Percentiles rank a stretch among this genome's conserved stretches.
Conservation (phyloP, 2,329 filamentous ascomycete species). For the Canariomyces notabilis region DNA sequence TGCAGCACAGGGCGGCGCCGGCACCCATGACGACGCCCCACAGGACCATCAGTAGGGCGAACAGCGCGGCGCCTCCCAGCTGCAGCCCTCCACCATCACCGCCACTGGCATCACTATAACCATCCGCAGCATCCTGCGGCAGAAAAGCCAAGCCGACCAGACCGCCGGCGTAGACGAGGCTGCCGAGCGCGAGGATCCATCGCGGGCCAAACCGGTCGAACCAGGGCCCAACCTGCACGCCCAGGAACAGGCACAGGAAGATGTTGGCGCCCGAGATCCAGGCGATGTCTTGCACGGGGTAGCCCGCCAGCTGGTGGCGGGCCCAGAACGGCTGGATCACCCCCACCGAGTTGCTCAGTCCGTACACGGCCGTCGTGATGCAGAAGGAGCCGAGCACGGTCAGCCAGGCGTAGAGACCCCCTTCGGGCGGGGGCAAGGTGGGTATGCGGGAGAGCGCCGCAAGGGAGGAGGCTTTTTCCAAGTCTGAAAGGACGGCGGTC, state of each 20-base stretch:
- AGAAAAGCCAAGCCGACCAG: conserved; percentile 8
- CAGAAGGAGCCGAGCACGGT: conserved; percentile 10
- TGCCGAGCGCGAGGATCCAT: conserved; percentile 9
- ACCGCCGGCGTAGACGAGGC: conserved; percentile 3
- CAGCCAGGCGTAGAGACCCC: conserved; percentile 9
- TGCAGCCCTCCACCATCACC: not conserved
- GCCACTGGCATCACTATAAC: not conserved
- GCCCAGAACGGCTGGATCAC: conserved; percentile 11
- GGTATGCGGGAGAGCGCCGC: no score
- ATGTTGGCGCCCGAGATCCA: conserved; percentile 48
- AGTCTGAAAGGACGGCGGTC: not conserved
- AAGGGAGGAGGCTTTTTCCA: not conserved
- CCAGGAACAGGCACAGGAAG: conserved; percentile 27
- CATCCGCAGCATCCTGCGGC: not conserved
- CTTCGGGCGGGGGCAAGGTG: conserved; percentile 5
- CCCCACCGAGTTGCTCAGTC: conserved; percentile 11
- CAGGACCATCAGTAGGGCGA: conserved; percentile 7
- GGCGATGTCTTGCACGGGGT: conserved; percentile 7
- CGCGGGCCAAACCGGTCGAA: conserved; percentile 13
- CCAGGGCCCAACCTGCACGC: conserved; percentile 13
- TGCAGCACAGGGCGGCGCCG: conserved; percentile 10
- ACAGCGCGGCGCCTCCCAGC: not conserved
- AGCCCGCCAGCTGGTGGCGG: conserved; percentile 5
- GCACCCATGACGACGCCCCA: conserved; percentile 10
- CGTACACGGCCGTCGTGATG: conserved; percentile 12